Conservation (phyloP, 129 eudicot genomes). For the Dittrichia graveolens region DNA sequence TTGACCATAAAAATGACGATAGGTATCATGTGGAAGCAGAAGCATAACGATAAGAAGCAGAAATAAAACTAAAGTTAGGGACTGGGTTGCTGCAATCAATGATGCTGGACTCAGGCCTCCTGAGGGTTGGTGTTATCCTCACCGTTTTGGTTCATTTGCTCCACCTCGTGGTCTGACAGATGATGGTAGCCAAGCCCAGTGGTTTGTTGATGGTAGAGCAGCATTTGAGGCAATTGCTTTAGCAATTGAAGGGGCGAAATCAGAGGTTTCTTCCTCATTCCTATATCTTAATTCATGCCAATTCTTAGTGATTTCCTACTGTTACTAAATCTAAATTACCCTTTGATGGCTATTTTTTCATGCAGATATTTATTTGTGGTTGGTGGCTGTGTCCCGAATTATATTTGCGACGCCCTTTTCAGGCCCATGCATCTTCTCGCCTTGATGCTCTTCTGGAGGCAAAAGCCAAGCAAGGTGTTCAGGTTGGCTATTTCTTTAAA, state of each 20-base stretch:
- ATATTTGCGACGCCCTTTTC: slow-evolving; percentile 86
- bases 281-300: not conserved
- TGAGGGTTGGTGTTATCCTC: slow-evolving; percentile 99
- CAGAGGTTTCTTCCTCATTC: slow-evolving; percentile 63
- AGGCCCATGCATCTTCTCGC: slow-evolving; percentile 70
- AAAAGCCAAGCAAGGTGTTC: slow-evolving; percentile 98
- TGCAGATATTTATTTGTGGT: slow-evolving; percentile 97
- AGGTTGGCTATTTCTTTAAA: slow-evolving; percentile 46
- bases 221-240: slow-evolving; percentile 94
- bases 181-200: slow-evolving; percentile 95
- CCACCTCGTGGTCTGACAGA: slow-evolving; percentile 94
- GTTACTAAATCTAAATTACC: not conserved
- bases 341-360: slow-evolving; percentile 28
- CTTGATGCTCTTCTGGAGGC: slow-evolving; percentile 93
- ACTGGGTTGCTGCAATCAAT: slow-evolving; percentile 93
- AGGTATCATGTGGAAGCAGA: slow-evolving; percentile 95
- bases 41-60: slow-evolving; percentile 76
- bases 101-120: slow-evolving; percentile 97
- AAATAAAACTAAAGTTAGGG: slow-evolving; percentile 70
- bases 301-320: not conserved
- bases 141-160: slow-evolving; percentile 96
- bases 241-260: slow-evolving; percentile 94
- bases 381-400: slow-evolving; percentile 99
- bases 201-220: slow-evolving; percentile 97
- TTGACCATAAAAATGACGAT: slow-evolving; percentile 34